A percentile compares a stretch with the other conserved stretches of the same genome.
Conservation (phyloP, 2,329 filamentous ascomycete genomes). For the Botrytis elliptica region DNA sequence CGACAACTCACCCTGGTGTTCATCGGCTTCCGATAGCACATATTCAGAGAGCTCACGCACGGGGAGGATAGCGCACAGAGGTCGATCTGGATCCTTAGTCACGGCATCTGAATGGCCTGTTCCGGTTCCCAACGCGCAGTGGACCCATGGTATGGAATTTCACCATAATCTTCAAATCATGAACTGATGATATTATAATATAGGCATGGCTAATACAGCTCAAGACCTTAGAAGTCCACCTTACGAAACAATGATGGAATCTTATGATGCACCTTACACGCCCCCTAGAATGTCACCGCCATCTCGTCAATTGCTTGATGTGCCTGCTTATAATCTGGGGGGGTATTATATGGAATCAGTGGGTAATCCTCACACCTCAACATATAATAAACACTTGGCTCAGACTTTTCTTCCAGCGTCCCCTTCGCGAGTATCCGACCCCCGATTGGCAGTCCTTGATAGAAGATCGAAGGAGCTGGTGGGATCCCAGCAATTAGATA, state of each 20-base stretch:
- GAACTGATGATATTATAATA: slow-evolving; percentile 2
- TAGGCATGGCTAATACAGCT: slow-evolving; percentile 23
- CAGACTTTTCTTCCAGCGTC: slow-evolving; percentile 36
- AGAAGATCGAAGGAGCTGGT: slow-evolving; percentile 32
- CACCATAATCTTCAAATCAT: not conserved
- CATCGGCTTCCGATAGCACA: slow-evolving; percentile 38
- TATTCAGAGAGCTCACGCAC: slow-evolving; percentile 35
- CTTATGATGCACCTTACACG: slow-evolving; percentile 32
- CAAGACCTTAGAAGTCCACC: slow-evolving; percentile 33
- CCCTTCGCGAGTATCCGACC: slow-evolving; percentile 32
- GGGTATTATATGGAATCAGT: slow-evolving; percentile 38
- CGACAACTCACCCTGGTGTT: slow-evolving; percentile 38
- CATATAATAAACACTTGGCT: slow-evolving; percentile 36
- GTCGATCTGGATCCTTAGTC: slow-evolving; percentile 32
- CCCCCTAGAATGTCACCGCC: slow-evolving; percentile 33
- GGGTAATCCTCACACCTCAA: slow-evolving; percentile 39
- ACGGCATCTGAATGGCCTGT: slow-evolving; percentile 34
- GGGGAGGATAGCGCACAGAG: slow-evolving; percentile 28
- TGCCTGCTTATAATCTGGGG: slow-evolving; percentile 29
- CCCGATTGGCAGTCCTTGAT: slow-evolving; percentile 33
- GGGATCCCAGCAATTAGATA: slow-evolving; percentile 27
- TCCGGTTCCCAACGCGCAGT: slow-evolving; percentile 25
- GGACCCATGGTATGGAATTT: slow-evolving; percentile 28
- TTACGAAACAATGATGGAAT: slow-evolving; percentile 32
- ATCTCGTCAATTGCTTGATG: slow-evolving; percentile 33